These are phyloP conservation scores for Trichoderma oligosporum DNA, from an alignment of 2,329 filamentous ascomycete genomes.

Conservation along the genomic window DNA sequence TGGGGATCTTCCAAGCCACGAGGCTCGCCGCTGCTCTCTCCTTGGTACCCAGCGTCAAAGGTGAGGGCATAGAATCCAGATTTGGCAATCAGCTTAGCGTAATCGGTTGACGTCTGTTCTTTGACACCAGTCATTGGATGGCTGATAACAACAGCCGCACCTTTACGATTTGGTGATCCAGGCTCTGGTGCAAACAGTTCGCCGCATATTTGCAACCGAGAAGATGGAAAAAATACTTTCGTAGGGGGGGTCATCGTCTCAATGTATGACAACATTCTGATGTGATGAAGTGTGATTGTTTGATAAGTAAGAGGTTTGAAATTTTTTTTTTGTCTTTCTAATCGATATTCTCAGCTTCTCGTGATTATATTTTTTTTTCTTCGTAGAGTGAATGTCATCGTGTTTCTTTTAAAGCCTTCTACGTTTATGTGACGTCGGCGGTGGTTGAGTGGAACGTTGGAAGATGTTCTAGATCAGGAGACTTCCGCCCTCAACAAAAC, in stretches of 20 bases:
- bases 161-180: not conserved
- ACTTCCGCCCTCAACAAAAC: not conserved
- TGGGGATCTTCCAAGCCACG: constrained; percentile 37
- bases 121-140: constrained; percentile 36
- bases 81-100: constrained; percentile 31
- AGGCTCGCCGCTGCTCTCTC: constrained; percentile 35
- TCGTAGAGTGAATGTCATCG: too few species aligned
- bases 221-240: constrained; percentile 11
- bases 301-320: not conserved
- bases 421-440: constrained; percentile 18
- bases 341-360: too few species aligned
- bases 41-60: constrained; percentile 40
- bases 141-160: constrained; percentile 27
- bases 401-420: not conserved
- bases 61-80: constrained; percentile 33
- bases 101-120: constrained; percentile 36
- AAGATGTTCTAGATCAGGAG: not conserved
- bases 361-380: not conserved
- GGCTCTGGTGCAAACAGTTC: constrained; percentile 13
- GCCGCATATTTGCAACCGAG: constrained; percentile 11
- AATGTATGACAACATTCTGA: not conserved
- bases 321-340: not conserved
- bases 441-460: not conserved
- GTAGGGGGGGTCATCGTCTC: constrained; percentile 1
- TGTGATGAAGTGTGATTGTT: not conserved